phyloP scores from a whole-genome alignment of 2,329 filamentous ascomycete genomes.

The Colletotrichum nymphaeae region DNA sequence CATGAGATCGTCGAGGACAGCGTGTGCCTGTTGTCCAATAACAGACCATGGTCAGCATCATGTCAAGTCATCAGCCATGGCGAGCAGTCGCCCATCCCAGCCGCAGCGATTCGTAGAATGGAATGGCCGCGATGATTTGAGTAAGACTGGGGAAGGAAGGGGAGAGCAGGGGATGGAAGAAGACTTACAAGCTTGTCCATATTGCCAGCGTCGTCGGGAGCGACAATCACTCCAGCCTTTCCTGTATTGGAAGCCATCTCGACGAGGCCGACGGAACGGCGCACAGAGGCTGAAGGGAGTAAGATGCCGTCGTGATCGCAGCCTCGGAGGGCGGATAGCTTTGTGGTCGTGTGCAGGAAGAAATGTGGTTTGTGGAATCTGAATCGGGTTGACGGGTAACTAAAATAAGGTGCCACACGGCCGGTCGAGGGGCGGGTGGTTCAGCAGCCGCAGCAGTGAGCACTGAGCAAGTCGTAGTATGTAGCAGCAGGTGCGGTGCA shows the following conservation, averaged over 20 bases:
- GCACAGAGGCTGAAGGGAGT: constrained; percentile 15
- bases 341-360: constrained; percentile 30
- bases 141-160: background rate
- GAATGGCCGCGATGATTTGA: background rate
- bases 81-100: background rate
- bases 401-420: constrained; percentile 36
- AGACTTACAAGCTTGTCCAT: constrained; percentile 71
- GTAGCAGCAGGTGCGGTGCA: background rate
- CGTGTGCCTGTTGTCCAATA: constrained; percentile 60
- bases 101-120: background rate
- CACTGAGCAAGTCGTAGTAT: background rate
- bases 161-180: background rate
- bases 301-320: constrained; percentile 26
- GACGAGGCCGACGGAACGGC: constrained; percentile 20
- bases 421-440: constrained; percentile 25
- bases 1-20: constrained; percentile 79
- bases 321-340: constrained; percentile 28
- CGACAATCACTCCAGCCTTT: constrained; percentile 68
- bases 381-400: constrained; percentile 33
- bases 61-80: background rate
- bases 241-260: constrained; percentile 58
- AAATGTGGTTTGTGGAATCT: constrained; percentile 31
- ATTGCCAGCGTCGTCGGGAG: constrained; percentile 60
- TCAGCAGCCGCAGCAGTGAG: background rate
- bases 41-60: constrained; percentile 23